These are phyloP conservation scores for Boletus pseudo-olivaceus DNA, from an alignment of 768 basidiomycete genomes.

Conservation along the genomic window DNA sequence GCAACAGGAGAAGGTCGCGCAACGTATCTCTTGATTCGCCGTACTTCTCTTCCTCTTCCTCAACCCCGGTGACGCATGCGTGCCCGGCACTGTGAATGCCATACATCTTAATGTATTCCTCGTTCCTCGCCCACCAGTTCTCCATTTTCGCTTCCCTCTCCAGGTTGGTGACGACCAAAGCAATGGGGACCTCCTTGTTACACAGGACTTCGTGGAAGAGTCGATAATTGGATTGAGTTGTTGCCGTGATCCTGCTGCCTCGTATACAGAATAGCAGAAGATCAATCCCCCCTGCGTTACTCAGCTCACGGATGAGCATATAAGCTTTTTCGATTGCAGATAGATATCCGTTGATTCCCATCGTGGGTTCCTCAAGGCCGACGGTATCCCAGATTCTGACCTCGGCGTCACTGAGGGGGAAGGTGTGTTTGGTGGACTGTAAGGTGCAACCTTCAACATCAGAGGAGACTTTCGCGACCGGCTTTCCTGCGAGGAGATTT, in stretches of 20 bases:
- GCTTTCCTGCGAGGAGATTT: conserved; percentile 37
- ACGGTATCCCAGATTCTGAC: conserved; percentile 30
- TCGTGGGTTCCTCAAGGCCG: conserved; percentile 30
- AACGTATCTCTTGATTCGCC: conserved; percentile 30
- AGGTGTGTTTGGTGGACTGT: conserved; percentile 23
- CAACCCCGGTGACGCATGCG: conserved; percentile 41
- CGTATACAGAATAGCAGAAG: conserved; percentile 40
- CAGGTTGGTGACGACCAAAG: conserved; percentile 39
- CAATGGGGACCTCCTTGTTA: conserved; percentile 36
- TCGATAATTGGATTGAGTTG: conserved; percentile 36
- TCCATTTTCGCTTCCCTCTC: conserved; percentile 37
- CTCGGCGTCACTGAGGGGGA: conserved; percentile 4
- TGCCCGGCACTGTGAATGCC: conserved; percentile 32
- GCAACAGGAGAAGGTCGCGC: conserved; percentile 16
- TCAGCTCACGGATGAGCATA: conserved; percentile 22
- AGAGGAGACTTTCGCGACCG: conserved; percentile 31
- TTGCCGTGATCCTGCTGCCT: conserved; percentile 29
- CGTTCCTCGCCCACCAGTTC: conserved; percentile 34
- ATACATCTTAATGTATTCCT: conserved; percentile 20
- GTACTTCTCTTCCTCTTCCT: conserved; percentile 32
- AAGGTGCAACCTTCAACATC: conserved; percentile 35
- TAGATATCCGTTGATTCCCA: conserved; percentile 28
- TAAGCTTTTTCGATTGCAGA: conserved; percentile 28
- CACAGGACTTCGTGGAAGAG: conserved; percentile 41
- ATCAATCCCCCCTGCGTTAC: conserved; percentile 26